Evolutionary conservation across 257 asterid species (phyloP), one percentile per base, ranked within the genome.

Genomic region (Petunia secreta): DNA sequence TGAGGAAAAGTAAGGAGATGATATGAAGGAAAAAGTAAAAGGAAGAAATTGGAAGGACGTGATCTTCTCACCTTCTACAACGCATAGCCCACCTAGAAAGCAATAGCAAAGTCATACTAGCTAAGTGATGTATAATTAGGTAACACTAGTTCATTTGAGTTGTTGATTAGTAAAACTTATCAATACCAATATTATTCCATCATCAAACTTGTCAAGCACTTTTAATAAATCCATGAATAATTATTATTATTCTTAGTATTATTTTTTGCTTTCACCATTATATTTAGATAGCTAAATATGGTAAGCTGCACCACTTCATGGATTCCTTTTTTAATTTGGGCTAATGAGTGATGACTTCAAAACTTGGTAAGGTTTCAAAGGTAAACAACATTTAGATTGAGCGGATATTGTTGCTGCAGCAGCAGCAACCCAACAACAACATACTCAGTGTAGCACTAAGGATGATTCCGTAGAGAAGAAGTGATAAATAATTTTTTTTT

Each of bases 101-200:
- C 9, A 63, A 63, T 63, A 10, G 46, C 9, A 38, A 64, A 64
- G 71, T 64, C 34, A 64, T 11, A 3, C 4, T 13, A 38, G 48
- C n/a, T n/a, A n/a, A n/a, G 34, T 64, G 71, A 11, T 13, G 71
- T 64, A 37, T 64, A n/a, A 64, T 64, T 60, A 60, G 65, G 65
- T 60, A 60, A 57, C n/a, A n/a, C n/a, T 25, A 60, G 3, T 25
- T 60, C 39, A 7, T 25, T 64, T 64, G 9, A 38, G 13, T 7
- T 63, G 11, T 11, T 63, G 46, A 38, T 63, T 11, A 37, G 37
- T 63, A 37, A 63, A 15, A n/a, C 44, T 63, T 63, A 63, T 63
- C 44, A 63, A 63, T 11, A 63, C 16, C 69, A 4, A 10, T 36
- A 63, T 37, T 63, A n/a, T n/a, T n/a, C 44, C 69, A 63, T 11